Base-by-base conservation (phyloP, 2,329 filamentous ascomycete species). In the Nemania abortiva region DNA sequence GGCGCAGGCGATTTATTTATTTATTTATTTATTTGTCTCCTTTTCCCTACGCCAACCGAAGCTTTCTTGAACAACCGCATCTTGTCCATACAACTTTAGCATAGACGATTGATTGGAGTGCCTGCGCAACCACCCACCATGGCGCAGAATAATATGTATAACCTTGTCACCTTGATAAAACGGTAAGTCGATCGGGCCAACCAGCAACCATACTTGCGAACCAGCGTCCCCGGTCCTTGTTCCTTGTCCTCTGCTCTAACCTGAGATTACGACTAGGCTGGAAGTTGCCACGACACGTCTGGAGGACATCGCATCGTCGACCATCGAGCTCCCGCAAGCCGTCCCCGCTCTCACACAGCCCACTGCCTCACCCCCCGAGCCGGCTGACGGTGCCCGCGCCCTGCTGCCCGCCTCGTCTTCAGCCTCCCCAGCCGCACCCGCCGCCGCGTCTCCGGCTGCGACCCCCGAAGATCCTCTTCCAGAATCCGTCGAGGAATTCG, bases 151-250 rank as follows among this genome's bases (percentile, higher is more conserved):
- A 93, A 94, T 77, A 98, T 98, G 94, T 91, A 98, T 83, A 98
- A 97, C 80, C 85, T 99, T 72, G 97, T 94, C 42, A 99, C 96
- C 63, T 89, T 99, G 78, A 98, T 99, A 85, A 99, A 99, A 88
- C 90, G 96, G 96, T 98, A 88, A 76, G 89, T 83, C 70, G 60
- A 6, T 15, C n/a, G 2, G 6, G 9, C 10, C 39, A 22, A 58
- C 55, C 20, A 69, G 66, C 65, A 34, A 50, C 70, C 49, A 69
- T 13, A 37, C 34, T 37, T 10, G 11, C 6, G 7, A 5, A 27
- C 24, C 24, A 27, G 24, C 24, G 24, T 27, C 22, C 37, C 22
- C 55, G 49, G 27, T 50, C 52, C 58, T 37, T 50, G 13, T 63
- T 37, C 42, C 55, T 34, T 62, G 18, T 34, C 15, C 9, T 37